These are phyloP conservation scores for Alternaria novae-zelandiae DNA, from an alignment of 2,329 filamentous ascomycete genomes.

Conservation along the genomic window DNA sequence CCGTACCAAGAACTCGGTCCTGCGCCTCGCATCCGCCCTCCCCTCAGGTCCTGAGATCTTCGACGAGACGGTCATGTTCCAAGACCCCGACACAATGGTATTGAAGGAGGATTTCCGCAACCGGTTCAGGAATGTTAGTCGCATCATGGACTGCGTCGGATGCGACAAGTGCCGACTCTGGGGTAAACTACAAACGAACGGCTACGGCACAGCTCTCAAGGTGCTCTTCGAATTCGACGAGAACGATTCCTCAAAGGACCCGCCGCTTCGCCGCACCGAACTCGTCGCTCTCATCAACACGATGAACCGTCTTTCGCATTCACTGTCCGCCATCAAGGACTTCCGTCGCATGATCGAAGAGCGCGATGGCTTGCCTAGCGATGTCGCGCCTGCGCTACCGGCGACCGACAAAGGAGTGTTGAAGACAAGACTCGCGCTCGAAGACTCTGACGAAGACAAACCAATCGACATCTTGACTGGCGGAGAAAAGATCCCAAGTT, in stretches of 20 bases:
- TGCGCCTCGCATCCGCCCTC: constrained; percentile 74
- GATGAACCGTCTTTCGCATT: constrained; percentile 83
- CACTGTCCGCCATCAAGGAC: constrained; percentile 73
- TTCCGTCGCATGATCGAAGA: constrained; percentile 67
- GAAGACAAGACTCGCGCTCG: constrained; percentile 39
- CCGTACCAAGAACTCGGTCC: constrained; percentile 80
- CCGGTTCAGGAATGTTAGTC: constrained; percentile 94
- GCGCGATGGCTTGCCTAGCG: constrained; percentile 39
- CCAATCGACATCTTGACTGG: constrained; percentile 18
- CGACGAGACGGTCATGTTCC: constrained; percentile 95
- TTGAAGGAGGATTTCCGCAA: constrained; percentile 98
- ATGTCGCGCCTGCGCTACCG: constrained; percentile 21
- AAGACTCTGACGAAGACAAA: constrained; percentile 24
- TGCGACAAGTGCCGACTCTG: constrained; percentile 98
- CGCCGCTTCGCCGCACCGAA: constrained; percentile 83
- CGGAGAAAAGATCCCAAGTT: constrained; percentile 52
- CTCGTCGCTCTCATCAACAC: constrained; percentile 95
- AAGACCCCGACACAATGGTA: constrained; percentile 70
- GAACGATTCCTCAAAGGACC: constrained; percentile 66
- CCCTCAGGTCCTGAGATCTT: constrained; percentile 78
- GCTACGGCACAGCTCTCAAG: constrained; percentile 93
- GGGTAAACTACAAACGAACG: constrained; percentile 95
- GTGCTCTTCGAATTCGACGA: constrained; percentile 93
- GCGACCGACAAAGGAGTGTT: constrained; percentile 35
- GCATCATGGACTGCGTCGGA: constrained; percentile 97